phyloP scores from a whole-genome alignment of 331 rosid genomes.

The Pyracantha coccinea region DNA sequence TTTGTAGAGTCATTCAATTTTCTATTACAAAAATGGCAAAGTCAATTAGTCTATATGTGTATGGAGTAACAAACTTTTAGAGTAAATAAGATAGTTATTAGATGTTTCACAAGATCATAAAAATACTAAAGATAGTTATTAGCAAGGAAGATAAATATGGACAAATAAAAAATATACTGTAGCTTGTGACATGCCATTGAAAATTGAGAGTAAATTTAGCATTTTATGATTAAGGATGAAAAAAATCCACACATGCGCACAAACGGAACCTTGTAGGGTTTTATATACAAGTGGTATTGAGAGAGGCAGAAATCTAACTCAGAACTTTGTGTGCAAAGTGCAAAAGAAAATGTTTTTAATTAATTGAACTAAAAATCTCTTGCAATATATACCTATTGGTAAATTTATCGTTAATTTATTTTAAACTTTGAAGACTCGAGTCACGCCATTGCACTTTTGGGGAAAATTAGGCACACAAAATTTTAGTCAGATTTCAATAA shows the following conservation, averaged over 20 bases:
- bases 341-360: too few species aligned
- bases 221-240: too few species aligned
- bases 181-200: background rate
- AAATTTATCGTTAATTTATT: too few species aligned
- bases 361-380: background rate
- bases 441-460: background rate
- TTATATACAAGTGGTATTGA: background rate
- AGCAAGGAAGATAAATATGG: background rate
- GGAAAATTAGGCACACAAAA: background rate
- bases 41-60: background rate
- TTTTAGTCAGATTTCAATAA: background rate
- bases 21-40: background rate
- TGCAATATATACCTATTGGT: background rate
- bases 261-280: background rate
- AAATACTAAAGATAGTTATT: background rate
- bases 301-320: background rate
- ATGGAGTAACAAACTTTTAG: background rate
- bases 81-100: too few species aligned
- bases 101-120: background rate
- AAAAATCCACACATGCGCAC: background rate
- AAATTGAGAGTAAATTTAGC: background rate
- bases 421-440: background rate
- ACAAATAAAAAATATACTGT: too few species aligned
- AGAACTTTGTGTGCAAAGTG: too few species aligned
- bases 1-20: background rate